Percentiles rank a stretch among this genome's conserved stretches.
Evolutionary conservation across 192 early-diverging fungal genomes (phyloP).

Genomic region (Linnemannia hyalina): DNA sequence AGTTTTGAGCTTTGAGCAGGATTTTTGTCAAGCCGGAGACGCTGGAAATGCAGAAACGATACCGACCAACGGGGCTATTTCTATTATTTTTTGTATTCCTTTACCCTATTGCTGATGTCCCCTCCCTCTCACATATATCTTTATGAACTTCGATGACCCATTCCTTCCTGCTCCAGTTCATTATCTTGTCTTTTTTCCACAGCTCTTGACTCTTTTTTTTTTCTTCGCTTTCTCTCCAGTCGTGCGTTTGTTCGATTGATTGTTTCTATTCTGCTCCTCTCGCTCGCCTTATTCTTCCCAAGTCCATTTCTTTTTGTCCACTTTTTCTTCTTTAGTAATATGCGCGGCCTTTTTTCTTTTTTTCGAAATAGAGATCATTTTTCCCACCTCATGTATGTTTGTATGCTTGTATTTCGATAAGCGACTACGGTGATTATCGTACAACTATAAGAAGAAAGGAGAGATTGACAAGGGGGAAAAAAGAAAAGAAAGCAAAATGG

Average conservation of each 20-base stretch:
- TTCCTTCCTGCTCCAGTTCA: neutral
- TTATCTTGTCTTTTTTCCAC: neutral
- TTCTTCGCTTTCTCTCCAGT: neutral
- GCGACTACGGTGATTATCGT: neutral
- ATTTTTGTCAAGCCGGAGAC: neutral
- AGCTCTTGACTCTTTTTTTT: neutral
- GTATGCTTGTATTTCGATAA: neutral
- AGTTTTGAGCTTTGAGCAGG: neutral
- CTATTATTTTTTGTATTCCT: neutral
- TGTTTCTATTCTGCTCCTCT: neutral
- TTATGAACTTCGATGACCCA: conserved; percentile 3
- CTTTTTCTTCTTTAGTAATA: neutral
- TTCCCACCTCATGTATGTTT: neutral
- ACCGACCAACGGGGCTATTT: neutral
- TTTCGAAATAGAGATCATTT: neutral
- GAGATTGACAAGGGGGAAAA: neutral
- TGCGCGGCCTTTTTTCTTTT: conserved; percentile 4
- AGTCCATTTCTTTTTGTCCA: neutral
- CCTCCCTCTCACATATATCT: neutral
- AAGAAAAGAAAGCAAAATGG: neutral
- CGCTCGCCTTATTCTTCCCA: neutral
- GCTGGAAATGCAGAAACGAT: conserved; percentile 6
- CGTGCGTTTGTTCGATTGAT: neutral
- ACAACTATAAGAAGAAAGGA: neutral
- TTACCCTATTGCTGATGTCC: conserved; percentile 9